Base-by-base conservation (phyloP, 2,329 filamentous ascomycete genomes). In the Taxawa tesnikishii region DNA sequence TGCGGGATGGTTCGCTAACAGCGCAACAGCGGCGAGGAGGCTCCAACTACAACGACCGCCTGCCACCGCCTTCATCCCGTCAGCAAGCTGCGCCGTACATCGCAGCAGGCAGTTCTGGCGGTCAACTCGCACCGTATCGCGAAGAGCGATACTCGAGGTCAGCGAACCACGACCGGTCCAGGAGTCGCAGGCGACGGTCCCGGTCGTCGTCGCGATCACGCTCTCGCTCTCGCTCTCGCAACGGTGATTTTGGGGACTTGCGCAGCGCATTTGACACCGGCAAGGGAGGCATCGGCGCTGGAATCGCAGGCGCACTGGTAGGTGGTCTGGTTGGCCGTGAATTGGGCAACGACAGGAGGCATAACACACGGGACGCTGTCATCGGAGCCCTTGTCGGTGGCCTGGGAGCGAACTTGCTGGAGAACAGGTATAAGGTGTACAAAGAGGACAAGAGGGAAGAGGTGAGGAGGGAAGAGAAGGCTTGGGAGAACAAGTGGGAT, bases 341-440 rank as follows among this genome's bases (percentile, higher is more conserved):
- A 29, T 47, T 54, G 18, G 50, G 51, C 24, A 28, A 41, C 16
- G 35, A 29, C 29, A 32, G 36, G 18, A 38, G 44, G 37, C 44
- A 51, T 26, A 44, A 44, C 31, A 46, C 50, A 29, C 44, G 50
- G 15, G 52, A 55, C 37, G 32, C 29, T 12, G 36, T 52, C 18
- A 40, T 53, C 12, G 52, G 52, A 9, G 51, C 51, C 13, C 33
- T 54, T 9, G 41, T 55, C 10, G 52, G 52, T 10, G 52, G 49
- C 10, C 37, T 55, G 6, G 49, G 45, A 6, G 49, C 50, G 14
- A 55, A 55, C 33, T 37, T 42, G 13, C 47, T 47, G 2, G 51
- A 53, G 41, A 49, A 51, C 31, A 49, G 51, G 37, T 53, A 38
- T 32, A 36, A 35, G 24, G 43, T 51, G 26, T 47, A 43, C 31